Conservation (phyloP, 148 eudicot species). For the Vaccinium macrocarpon region DNA sequence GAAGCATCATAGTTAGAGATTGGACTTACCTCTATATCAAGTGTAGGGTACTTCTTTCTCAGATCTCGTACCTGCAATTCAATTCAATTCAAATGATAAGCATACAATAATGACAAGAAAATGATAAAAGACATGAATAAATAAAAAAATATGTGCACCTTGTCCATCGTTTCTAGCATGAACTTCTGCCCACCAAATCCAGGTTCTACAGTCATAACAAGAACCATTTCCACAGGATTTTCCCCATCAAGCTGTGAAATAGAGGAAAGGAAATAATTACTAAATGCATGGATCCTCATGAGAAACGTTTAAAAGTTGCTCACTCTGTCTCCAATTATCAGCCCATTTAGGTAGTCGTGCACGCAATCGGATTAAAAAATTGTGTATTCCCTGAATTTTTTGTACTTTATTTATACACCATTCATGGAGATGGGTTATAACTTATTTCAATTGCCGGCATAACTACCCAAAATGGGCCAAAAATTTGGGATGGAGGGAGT, state of each 20-base stretch:
- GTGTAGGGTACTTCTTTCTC: constrained; percentile 77
- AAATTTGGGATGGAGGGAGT: no score
- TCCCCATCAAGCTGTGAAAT: constrained; percentile 55
- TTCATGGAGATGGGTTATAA: background rate
- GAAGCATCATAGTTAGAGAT: background rate
- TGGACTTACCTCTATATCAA: constrained; percentile 79
- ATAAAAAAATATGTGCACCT: constrained; percentile 43
- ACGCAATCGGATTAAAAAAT: background rate
- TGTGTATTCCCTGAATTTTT: no score
- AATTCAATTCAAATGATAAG: constrained; percentile 19
- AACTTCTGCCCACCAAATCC: constrained; percentile 99
- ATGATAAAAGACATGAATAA: background rate
- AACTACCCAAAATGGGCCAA: no score
- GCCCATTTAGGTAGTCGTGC: background rate
- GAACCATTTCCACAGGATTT: constrained; percentile 92
- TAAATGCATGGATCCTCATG: background rate
- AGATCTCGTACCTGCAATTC: constrained; percentile 60
- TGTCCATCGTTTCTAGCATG: constrained; percentile 97
- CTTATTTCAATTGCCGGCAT: no score
- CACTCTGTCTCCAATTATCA: background rate
- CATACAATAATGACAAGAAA: background rate
- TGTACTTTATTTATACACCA: background rate
- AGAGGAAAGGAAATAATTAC: background rate
- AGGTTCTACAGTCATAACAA: constrained; percentile 97
- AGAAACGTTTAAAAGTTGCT: background rate